Evolutionary conservation across 1,139 yeast genomes (phyloP), one percentile per base, ranked within the genome.

Genomic region (Yamadazyma sp.): DNA sequence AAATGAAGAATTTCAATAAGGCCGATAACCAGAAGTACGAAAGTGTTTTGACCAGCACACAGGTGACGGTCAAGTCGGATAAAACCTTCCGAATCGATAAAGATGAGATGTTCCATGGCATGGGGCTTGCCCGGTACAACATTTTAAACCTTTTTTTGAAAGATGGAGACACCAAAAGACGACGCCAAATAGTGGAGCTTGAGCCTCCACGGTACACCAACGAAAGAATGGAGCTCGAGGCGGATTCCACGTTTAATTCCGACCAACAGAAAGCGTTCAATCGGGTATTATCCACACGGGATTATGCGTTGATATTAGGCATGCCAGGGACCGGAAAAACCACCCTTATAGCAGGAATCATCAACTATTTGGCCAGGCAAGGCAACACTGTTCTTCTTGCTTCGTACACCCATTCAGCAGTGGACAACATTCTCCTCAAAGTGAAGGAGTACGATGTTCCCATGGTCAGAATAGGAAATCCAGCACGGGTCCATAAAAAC

Each of bases 271-370:
- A 45, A 2, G 97, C 97, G 0, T 71, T 92, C 31, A 73, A 78
- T 10, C 76, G 72, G 46, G 88, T 80, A 0, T 56, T 88, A 37
- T 58, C 72, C 14, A 75, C 95, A 0, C 61, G 82, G 35, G 96
- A 90, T 55, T 92, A 86, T 56, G 70, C 92, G 2, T 67, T 92
- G 47, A 77, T 92, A 24, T 64, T 90, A 41, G 99, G 99, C 1
- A 92, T 94, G 98, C 98, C 98, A 0, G 99, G 99, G 2, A 92
- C 98, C 0, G 99, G 99, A 12, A 92, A 94, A 56, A 92, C 98
- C 0, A 90, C 97, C 0, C 85, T 90, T 0, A 87, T 92, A 42
- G 87, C 95, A 0, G 82, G 83, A 33, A 57, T 92, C 12, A 83
- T 90, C 32, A 70, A 74, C 42, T 63, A 74, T 28, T 61, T 92